These are phyloP conservation scores for barley (Hordeum vulgare) DNA, from an alignment of 176 grass and related monocot genomes.

Conservation along the genomic window DNA sequence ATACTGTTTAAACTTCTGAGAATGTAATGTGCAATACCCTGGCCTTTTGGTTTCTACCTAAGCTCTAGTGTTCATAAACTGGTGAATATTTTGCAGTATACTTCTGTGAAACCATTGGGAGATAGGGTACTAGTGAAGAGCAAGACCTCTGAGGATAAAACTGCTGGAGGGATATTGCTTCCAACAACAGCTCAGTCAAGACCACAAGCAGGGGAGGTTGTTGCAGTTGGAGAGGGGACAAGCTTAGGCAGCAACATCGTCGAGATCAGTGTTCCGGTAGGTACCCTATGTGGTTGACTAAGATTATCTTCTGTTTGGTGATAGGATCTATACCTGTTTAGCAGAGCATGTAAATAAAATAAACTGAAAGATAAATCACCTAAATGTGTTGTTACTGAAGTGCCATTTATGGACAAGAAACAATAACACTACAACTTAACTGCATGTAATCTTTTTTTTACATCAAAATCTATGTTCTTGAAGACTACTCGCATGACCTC, in stretches of 20 bases:
- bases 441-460: not conserved
- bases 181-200: slow-evolving; percentile 65
- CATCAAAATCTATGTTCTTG: not conserved
- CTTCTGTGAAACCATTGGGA: slow-evolving; percentile 68
- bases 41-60: not conserved
- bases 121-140: slow-evolving; percentile 72
- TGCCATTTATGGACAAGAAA: not conserved
- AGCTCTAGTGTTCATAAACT: not conserved
- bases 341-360: not conserved
- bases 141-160: slow-evolving; percentile 70
- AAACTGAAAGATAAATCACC: not conserved
- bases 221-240: slow-evolving; percentile 69
- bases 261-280: slow-evolving; percentile 66
- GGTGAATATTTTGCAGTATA: slow-evolving; percentile 58
- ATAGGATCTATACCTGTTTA: not conserved
- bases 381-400: not conserved
- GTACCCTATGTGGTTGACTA: slow-evolving; percentile 7
- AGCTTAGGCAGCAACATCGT: slow-evolving; percentile 45
- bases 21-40: not conserved
- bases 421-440: not conserved
- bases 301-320: not conserved
- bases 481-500: not conserved
- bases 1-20: not conserved
- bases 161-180: slow-evolving; percentile 75
- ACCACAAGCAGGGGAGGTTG: slow-evolving; percentile 68